A percentile compares a stretch with the other conserved stretches of the same genome.
These are phyloP conservation scores for Lactuca saligna DNA, from an alignment of 129 eudicot species.

Conservation along the genomic window DNA sequence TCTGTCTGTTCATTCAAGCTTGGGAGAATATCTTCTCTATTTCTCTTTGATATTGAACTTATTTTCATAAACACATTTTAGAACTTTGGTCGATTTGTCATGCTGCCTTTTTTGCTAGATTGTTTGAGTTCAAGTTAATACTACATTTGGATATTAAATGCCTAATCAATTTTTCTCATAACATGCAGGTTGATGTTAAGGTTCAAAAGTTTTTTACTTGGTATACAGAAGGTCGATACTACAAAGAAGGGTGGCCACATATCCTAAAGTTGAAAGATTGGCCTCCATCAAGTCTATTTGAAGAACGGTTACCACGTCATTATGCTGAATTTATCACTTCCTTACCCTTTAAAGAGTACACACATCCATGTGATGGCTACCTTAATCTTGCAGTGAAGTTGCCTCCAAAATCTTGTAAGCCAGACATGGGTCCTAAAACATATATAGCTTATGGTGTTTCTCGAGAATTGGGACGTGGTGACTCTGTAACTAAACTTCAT, in stretches of 20 bases:
- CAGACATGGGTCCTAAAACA: slow-evolving; percentile 53
- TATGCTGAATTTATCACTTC: not conserved
- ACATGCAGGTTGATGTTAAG: slow-evolving; percentile 51
- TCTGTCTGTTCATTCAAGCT: too few relatives aligned
- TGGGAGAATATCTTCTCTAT: too few relatives aligned
- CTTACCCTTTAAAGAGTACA: not conserved
- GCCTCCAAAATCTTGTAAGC: slow-evolving; percentile 17
- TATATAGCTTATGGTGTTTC: slow-evolving; percentile 60
- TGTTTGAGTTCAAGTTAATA: not conserved
- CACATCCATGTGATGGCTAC: not conserved
- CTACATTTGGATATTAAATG: too few relatives aligned
- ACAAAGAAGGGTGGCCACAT: not conserved
- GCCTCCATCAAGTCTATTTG: not conserved
- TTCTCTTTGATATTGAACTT: too few relatives aligned
- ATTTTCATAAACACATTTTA: not conserved
- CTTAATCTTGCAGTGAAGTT: not conserved
- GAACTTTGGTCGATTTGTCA: too few relatives aligned
- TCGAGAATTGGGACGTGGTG: slow-evolving; percentile 68
- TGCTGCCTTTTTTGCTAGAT: not conserved
- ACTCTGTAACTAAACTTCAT: slow-evolving; percentile 49
- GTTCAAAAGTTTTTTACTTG: slow-evolving; percentile 24
- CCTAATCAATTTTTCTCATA: not conserved
- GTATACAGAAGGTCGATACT: not conserved
- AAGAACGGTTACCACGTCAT: not conserved
- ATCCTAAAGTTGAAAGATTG: not conserved